Base-by-base conservation (phyloP, 768 basidiomycete species). In the Jaapia argillacea region DNA sequence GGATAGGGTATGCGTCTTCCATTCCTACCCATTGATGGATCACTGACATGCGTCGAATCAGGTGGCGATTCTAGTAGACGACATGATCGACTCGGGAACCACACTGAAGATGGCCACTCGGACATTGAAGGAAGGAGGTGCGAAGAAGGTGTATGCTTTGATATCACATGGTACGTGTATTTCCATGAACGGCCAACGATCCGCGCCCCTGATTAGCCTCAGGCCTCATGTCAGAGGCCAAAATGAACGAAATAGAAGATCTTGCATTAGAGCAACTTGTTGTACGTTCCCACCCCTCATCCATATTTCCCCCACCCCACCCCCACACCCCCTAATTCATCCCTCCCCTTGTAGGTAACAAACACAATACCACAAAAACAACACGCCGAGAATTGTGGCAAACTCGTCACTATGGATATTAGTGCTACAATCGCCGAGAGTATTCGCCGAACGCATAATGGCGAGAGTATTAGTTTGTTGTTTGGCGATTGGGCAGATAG, bases 51-150 rank as follows among this genome's bases (percentile, higher is more conserved):
- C 40, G 47, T 45, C 33, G 40, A 38, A 18, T 3, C 39, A 91
- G 85, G 75, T 92, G 42, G 92, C 88, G 28, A 89, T 99, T 56
- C 74, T 99, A 37, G 89, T 99, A 25, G 96, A 99, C 60, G 96
- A 99, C 58, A 98, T 99, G 94, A 85, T 96, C 56, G 96, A 99
- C 59, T 90, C 89, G 4, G 94, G 93, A 10, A 74, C 70, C 27
- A 98, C 96, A n/a, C 71, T 98, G 23, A 70, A 77, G 12, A 67
- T 94, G 12, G 96, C 96, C 7, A 80, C 80, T 5, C 76, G 77
- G 36, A 86, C 89, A n/a, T 70, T 99, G 37, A 69, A 81, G 40
- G 91, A 96, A 54, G 85, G 84, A 47, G 96, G 96, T 18, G 94
- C 92, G 4, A 84, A 75, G 55, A 74, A 79, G 16, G 80, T 94